Percentiles rank a stretch among this genome's conserved stretches.
These are phyloP conservation scores for Astragalus glycyphyllos DNA, from an alignment of 306 rosid species.

Conservation along the genomic window DNA sequence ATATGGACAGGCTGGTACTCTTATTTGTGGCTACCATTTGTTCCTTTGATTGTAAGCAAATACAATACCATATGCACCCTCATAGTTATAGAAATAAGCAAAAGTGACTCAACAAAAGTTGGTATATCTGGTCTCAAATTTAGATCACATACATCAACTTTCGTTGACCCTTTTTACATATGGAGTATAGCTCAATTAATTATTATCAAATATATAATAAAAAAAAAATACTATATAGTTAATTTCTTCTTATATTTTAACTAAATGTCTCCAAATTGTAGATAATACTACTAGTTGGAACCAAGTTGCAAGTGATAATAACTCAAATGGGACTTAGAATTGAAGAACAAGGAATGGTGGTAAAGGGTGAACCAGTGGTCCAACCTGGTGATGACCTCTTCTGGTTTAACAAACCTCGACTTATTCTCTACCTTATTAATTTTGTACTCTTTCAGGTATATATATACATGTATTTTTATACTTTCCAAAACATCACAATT, in stretches of 20 bases:
- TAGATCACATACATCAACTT: too few species aligned
- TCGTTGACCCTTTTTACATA: too few species aligned
- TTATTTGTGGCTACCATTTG: constrained; percentile 80
- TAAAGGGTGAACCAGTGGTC: constrained; percentile 81
- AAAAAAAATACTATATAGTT: too few species aligned
- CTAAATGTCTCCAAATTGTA: constrained; percentile 37
- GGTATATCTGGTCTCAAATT: too few species aligned
- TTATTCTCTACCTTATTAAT: constrained; percentile 78
- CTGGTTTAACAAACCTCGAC: constrained; percentile 79
- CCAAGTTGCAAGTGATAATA: constrained; percentile 86
- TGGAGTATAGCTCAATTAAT: neutral
- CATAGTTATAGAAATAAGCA: too few species aligned
- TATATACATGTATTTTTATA: neutral
- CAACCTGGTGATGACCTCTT: constrained; percentile 82
- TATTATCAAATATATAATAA: neutral
- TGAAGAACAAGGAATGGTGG: constrained; percentile 76
- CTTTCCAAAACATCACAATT: neutral
- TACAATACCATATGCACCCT: neutral
- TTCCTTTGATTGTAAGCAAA: constrained; percentile 83
- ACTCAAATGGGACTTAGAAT: constrained; percentile 83
- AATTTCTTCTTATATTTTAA: neutral
- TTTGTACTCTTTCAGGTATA: constrained; percentile 88
- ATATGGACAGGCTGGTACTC: constrained; percentile 71
- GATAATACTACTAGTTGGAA: constrained; percentile 81
- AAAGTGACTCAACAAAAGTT: too few species aligned